phyloP scores from a whole-genome alignment of 2,329 filamentous ascomycete genomes.

The Zasmidium cellare region DNA sequence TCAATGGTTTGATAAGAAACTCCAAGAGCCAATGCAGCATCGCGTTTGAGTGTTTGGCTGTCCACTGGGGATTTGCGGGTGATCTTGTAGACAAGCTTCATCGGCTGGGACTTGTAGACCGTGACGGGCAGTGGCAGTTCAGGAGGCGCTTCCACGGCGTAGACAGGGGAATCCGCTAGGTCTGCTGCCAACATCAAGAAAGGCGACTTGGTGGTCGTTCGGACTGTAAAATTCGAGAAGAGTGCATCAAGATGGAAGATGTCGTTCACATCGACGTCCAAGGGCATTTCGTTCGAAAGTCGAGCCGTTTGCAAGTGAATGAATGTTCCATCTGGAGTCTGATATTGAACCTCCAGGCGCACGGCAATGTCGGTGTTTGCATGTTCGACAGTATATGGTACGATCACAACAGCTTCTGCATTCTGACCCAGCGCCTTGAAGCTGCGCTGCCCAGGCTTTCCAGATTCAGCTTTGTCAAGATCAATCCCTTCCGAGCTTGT shows the following conservation, averaged over 20 bases:
- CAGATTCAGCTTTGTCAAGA: not conserved
- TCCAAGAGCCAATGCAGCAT: constrained; percentile 60
- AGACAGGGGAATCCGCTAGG: constrained; percentile 69
- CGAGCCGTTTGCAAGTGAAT: constrained; percentile 60
- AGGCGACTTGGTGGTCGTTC: constrained; percentile 73
- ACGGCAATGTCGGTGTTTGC: constrained; percentile 70
- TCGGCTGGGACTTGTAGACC: constrained; percentile 79
- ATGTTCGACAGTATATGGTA: constrained; percentile 84
- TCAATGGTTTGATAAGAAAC: constrained; percentile 76
- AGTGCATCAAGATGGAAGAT: constrained; percentile 81
- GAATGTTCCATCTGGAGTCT: constrained; percentile 26
- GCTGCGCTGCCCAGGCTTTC: constrained; percentile 22
- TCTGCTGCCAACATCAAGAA: constrained; percentile 71
- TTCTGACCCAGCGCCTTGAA: constrained; percentile 32
- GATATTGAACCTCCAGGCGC: constrained; percentile 56
- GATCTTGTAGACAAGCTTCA: constrained; percentile 78
- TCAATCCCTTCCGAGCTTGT: constrained; percentile 32
- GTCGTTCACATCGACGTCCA: constrained; percentile 96
- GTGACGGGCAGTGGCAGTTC: constrained; percentile 49
- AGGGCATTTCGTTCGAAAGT: constrained; percentile 72
- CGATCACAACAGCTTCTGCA: constrained; percentile 58
- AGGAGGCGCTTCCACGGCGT: constrained; percentile 61
- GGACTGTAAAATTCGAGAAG: constrained; percentile 89
- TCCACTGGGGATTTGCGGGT: constrained; percentile 50
- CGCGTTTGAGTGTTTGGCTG: constrained; percentile 30